These are phyloP conservation scores for Trypanosoma scelopori DNA, from an alignment of 208 protist species.

Conservation along the genomic window DNA sequence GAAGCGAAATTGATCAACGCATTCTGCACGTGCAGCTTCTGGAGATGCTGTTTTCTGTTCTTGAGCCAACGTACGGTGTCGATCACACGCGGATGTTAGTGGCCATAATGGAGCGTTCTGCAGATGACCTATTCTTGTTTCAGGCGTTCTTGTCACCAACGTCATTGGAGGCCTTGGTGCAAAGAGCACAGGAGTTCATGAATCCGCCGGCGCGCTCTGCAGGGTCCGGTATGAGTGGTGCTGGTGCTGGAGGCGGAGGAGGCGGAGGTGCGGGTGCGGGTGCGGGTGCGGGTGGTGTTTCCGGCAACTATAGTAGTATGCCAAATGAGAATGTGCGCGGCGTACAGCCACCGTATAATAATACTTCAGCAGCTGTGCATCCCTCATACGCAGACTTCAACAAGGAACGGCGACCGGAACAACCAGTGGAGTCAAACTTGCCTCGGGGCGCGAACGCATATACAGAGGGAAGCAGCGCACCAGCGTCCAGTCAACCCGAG, in stretches of 20 bases:
- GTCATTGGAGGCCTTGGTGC: conserved; percentile 42
- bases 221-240: conserved; percentile 16
- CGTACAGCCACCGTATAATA: conserved; percentile 12
- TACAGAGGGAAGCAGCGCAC: conserved; percentile 1
- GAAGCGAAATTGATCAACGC: conserved; percentile 22
- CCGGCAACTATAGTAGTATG: conserved; percentile 22
- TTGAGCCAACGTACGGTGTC: conserved; percentile 23
- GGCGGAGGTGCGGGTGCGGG: too few relatives aligned
- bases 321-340: conserved; percentile 20
- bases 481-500: conserved; percentile 10
- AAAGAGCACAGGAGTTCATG: conserved; percentile 39
- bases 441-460: conserved; percentile 13
- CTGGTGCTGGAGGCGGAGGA: too few relatives aligned
- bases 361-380: conserved; percentile 1
- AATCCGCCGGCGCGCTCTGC: conserved; percentile 21
- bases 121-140: conserved; percentile 42
- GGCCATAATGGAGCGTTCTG: conserved; percentile 33
- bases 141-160: conserved; percentile 39
- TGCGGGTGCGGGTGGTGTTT: conserved; percentile 4
- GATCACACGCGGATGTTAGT: conserved; percentile 39
- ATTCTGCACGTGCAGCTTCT: conserved; percentile 15
- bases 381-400: conserved; percentile 25
- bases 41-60: conserved; percentile 21
- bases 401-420: conserved; percentile 21
- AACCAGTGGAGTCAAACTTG: conserved; percentile 5